phyloP scores from a whole-genome alignment of 352 stramenopile genomes.

The Pythium vanterpoolii region DNA sequence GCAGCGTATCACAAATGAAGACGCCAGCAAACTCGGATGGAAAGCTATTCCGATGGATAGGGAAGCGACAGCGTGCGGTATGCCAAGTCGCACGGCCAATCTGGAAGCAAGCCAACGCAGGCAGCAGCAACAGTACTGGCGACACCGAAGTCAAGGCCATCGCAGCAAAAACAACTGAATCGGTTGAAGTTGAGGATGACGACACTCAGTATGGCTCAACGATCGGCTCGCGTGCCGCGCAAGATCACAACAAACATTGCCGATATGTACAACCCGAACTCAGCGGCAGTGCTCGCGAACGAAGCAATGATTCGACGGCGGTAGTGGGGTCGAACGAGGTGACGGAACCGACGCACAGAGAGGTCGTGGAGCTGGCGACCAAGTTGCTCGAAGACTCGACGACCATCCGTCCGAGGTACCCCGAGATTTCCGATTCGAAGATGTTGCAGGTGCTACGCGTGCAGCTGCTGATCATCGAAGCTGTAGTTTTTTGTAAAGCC shows the following conservation, averaged over 20 bases:
- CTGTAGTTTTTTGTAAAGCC: slow-evolving; percentile 71
- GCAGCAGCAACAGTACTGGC: neutral
- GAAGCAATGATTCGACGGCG: slow-evolving; percentile 9
- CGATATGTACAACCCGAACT: slow-evolving; percentile 75
- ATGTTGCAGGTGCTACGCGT: slow-evolving; percentile 56
- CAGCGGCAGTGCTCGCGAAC: slow-evolving; percentile 27
- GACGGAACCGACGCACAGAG: slow-evolving; percentile 57
- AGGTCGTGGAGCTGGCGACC: slow-evolving; percentile 66
- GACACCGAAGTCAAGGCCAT: neutral
- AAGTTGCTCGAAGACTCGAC: slow-evolving; percentile 57
- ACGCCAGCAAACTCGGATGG: slow-evolving; percentile 66
- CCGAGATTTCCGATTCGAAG: slow-evolving; percentile 28
- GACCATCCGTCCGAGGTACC: slow-evolving; percentile 49
- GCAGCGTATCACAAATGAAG: slow-evolving; percentile 56
- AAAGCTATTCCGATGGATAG: slow-evolving; percentile 30
- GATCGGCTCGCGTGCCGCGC: slow-evolving; percentile 63
- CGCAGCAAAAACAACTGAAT: neutral
- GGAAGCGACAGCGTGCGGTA: no score
- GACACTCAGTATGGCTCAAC: slow-evolving; percentile 24
- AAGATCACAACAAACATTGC: slow-evolving; percentile 79
- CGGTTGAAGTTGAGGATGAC: slow-evolving; percentile 15
- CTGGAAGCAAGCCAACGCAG: neutral
- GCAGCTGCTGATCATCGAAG: slow-evolving; percentile 69
- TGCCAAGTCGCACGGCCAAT: neutral
- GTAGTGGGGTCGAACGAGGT: slow-evolving; percentile 18